phyloP scores from a whole-genome alignment of 352 stramenopile genomes.

The Globisporangium cederbergense region DNA sequence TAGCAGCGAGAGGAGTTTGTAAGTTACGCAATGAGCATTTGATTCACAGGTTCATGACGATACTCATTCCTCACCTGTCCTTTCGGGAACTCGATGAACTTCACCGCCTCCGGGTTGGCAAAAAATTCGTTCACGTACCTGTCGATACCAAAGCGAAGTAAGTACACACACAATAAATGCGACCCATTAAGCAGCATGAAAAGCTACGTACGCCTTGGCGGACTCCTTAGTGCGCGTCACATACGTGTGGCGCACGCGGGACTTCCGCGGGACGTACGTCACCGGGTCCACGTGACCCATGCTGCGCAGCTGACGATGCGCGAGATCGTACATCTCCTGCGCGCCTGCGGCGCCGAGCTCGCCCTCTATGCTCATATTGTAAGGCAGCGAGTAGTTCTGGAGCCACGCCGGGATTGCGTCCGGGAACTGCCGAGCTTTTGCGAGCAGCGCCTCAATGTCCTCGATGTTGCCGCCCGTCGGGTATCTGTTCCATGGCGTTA shows the following conservation, averaged over 20 bases:
- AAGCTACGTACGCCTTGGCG: constrained; percentile 37
- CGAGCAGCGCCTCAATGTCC: constrained; percentile 45
- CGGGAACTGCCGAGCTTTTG: constrained; percentile 35
- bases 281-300: constrained; percentile 21
- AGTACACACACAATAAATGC: neutral
- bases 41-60: neutral
- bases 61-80: constrained; percentile 1
- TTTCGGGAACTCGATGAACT: constrained; percentile 43
- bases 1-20: neutral
- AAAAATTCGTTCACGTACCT: constrained; percentile 68
- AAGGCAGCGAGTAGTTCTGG: constrained; percentile 58
- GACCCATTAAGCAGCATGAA: neutral
- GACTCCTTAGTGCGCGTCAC: constrained; percentile 52
- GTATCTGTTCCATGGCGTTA: constrained; percentile 28
- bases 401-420: constrained; percentile 48
- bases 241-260: constrained; percentile 49
- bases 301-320: constrained; percentile 20
- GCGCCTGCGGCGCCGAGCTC: constrained; percentile 34
- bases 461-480: constrained; percentile 47
- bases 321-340: constrained; percentile 38
- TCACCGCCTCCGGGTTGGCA: constrained; percentile 41
- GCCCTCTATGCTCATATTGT: constrained; percentile 52
- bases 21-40: neutral
- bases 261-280: constrained; percentile 35
- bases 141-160: neutral